A percentile compares a stretch with the other conserved stretches of the same genome.
These are phyloP conservation scores for Cunninghamia lanceolata DNA, from an alignment of 75 land plant genomes.

Conservation along the genomic window DNA sequence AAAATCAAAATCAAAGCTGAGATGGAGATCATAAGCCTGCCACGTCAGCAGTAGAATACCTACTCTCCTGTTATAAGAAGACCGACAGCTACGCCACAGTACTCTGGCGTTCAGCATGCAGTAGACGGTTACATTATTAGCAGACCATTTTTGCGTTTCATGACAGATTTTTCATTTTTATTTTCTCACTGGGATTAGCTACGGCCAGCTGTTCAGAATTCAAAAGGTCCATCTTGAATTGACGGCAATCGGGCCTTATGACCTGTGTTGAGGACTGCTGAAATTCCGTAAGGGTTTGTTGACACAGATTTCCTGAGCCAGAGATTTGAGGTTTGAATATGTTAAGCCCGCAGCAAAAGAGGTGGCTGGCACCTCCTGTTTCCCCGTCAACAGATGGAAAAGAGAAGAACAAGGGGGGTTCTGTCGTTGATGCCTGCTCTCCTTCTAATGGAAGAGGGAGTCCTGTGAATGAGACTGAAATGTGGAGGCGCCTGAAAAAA, in stretches of 20 bases:
- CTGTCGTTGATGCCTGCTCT: neutral
- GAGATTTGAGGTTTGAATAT: neutral
- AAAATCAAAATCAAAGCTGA: neutral
- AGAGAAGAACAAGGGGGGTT: neutral
- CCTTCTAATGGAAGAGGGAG: neutral
- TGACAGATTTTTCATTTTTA: neutral
- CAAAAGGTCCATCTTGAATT: neutral
- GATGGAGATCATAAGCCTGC: neutral
- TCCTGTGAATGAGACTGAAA: constrained; percentile 44
- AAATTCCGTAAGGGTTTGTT: neutral
- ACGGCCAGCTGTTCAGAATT: neutral
- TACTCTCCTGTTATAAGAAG: neutral
- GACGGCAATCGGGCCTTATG: neutral
- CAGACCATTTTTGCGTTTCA: neutral
- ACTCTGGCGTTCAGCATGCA: neutral
- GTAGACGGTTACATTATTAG: neutral
- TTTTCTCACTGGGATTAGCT: neutral
- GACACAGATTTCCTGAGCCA: neutral
- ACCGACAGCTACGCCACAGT: neutral
- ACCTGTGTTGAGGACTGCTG: neutral
- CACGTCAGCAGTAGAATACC: neutral
- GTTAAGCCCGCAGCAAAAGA: constrained; percentile 4
- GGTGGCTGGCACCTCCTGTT: neutral
- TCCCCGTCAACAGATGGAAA: constrained; percentile 5
- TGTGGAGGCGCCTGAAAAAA: constrained; percentile 72